Evolutionary conservation across 257 asterid species (phyloP).

Genomic region (Leonotis leonurus): DNA sequence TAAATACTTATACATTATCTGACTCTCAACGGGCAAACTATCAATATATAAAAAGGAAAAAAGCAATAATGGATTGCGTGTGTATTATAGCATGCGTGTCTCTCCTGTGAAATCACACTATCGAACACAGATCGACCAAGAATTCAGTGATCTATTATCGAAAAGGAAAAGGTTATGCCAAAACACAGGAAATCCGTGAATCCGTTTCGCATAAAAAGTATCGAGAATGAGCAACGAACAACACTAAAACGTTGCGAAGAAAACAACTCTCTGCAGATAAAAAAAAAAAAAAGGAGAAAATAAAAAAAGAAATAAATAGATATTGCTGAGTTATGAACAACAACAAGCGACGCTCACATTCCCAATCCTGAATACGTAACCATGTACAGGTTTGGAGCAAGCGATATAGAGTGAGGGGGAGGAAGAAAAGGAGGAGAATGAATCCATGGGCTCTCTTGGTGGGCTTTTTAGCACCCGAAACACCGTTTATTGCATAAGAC

Average conservation of each 20-base stretch:
- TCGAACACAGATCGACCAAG: conserved; percentile 36
- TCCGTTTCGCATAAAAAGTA: conserved; percentile 22
- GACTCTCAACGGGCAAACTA: conserved; percentile 16
- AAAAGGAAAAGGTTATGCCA: too few species aligned
- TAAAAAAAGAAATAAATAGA: not conserved
- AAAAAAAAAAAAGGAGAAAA: not conserved
- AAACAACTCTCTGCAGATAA: not conserved
- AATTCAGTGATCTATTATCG: conserved; percentile 25
- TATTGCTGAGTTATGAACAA: conserved; percentile 1
- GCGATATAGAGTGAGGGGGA: too few species aligned
- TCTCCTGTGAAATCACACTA: conserved; percentile 15
- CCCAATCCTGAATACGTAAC: conserved; percentile 15
- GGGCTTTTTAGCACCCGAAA: conserved; percentile 60
- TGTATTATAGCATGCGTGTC: conserved; percentile 22
- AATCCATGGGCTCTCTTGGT: conserved; percentile 53
- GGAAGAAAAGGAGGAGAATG: conserved; percentile 27
- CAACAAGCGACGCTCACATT: conserved; percentile 19
- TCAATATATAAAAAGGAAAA: not conserved
- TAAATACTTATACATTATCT: conserved; percentile 13
- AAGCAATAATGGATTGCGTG: conserved; percentile 31
- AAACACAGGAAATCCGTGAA: too few species aligned
- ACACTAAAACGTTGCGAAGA: not conserved
- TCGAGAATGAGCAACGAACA: conserved; percentile 9
- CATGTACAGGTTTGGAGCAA: not conserved
- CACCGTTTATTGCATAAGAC: conserved; percentile 27